These are phyloP conservation scores for Ganoderma sinense DNA, from an alignment of 1,284 basidiomycete genomes.

Conservation along the genomic window DNA sequence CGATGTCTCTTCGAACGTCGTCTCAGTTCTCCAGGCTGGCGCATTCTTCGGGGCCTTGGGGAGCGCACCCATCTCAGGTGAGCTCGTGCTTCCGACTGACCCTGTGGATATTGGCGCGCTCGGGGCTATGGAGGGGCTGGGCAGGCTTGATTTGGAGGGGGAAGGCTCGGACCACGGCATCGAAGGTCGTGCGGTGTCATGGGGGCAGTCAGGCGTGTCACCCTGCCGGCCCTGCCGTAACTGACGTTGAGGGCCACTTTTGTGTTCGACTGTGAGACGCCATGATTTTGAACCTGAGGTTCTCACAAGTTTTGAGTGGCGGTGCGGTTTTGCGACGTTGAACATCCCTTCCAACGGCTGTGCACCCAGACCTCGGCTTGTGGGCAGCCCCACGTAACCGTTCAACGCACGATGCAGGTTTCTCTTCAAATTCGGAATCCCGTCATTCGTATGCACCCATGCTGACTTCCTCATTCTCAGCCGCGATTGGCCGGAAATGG, in stretches of 20 bases:
- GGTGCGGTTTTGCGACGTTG: neutral
- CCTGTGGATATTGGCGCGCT: neutral
- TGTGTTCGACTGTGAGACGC: neutral
- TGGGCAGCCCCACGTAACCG: too few species aligned
- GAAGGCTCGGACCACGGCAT: neutral
- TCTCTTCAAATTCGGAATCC: neutral
- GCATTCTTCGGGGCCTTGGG: slow-evolving; percentile 82
- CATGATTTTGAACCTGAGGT: neutral
- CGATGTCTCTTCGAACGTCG: slow-evolving; percentile 67
- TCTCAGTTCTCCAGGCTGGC: slow-evolving; percentile 81
- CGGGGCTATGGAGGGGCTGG: slow-evolving; percentile 16
- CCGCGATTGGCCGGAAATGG: slow-evolving; percentile 60
- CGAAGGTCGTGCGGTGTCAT: neutral
- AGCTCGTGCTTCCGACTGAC: neutral
- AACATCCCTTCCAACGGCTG: neutral
- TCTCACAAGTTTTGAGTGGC: neutral
- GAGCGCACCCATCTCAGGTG: slow-evolving; percentile 70
- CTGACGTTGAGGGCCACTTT: neutral
- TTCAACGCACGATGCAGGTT: neutral
- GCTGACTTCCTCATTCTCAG: slow-evolving; percentile 38
- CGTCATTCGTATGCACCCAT: neutral
- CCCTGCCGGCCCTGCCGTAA: neutral
- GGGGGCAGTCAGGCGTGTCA: neutral
- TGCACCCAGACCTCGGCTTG: neutral
- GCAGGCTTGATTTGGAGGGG: neutral